A percentile compares a stretch with the other conserved stretches of the same genome.
phyloP scores from a whole-genome alignment of 2,329 filamentous ascomycete genomes.

The Colletotrichum sp. region DNA sequence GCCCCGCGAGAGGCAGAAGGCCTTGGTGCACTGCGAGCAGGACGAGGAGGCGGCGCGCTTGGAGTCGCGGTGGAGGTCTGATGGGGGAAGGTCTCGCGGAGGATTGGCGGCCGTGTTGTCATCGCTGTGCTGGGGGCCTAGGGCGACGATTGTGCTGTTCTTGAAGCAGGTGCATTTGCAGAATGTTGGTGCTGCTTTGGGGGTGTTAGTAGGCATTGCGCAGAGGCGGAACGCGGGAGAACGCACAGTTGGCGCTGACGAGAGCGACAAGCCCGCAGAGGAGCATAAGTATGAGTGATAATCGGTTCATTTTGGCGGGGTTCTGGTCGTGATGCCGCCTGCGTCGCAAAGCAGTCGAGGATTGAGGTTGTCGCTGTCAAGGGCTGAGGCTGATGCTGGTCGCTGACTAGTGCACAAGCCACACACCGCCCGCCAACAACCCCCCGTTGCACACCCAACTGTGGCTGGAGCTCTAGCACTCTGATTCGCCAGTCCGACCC shows the following conservation, averaged over 20 bases:
- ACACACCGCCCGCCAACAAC: neutral
- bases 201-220: constrained; percentile 24
- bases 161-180: constrained; percentile 76
- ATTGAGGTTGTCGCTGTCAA: neutral
- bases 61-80: constrained; percentile 20
- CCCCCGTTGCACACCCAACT: neutral
- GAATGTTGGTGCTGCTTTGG: constrained; percentile 64
- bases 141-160: constrained; percentile 70
- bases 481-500: constrained; percentile 12
- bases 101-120: constrained; percentile 16
- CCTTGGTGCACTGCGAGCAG: constrained; percentile 68
- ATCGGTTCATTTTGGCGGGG: constrained; percentile 28
- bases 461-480: constrained; percentile 10
- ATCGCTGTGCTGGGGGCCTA: constrained; percentile 49
- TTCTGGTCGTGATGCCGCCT: neutral
- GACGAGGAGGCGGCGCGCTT: constrained; percentile 46
- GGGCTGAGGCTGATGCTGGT: neutral
- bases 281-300: constrained; percentile 40
- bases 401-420: neutral
- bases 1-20: constrained; percentile 64
- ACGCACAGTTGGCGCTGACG: constrained; percentile 48
- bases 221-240: neutral
- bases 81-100: constrained; percentile 25
- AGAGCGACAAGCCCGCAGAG: constrained; percentile 39
- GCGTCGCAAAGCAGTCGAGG: neutral